A percentile compares a stretch with the other conserved stretches of the same genome.
Conservation (phyloP, 177 flowering plant genomes). For the Vitis hybrid region DNA sequence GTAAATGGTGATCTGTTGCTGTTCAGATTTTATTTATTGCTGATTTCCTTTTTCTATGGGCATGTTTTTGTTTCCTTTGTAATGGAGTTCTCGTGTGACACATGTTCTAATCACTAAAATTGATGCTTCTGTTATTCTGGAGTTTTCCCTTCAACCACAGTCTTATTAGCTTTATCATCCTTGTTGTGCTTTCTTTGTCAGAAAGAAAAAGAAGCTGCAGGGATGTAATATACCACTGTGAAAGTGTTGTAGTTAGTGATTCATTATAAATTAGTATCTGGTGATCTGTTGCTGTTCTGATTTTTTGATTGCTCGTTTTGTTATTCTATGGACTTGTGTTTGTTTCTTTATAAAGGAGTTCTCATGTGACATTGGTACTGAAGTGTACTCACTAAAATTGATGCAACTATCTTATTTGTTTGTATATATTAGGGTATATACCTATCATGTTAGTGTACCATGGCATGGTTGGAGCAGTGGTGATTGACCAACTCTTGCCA, state of each 20-base stretch:
- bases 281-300: too few relatives aligned
- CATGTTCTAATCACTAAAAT: background rate
- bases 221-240: background rate
- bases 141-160: background rate
- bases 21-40: background rate
- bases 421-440: background rate
- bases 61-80: background rate
- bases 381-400: background rate
- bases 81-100: background rate
- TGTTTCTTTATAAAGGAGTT: too few relatives aligned
- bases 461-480: too few relatives aligned
- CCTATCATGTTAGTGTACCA: background rate
- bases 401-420: background rate
- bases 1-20: background rate
- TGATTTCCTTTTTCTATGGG: background rate
- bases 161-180: background rate
- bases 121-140: background rate
- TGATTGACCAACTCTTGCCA: too few relatives aligned
- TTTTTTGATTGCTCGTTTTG: too few relatives aligned
- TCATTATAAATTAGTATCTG: too few relatives aligned
- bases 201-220: background rate
- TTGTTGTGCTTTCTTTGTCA: background rate
- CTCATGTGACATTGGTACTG: too few relatives aligned
- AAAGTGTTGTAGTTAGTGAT: too few relatives aligned
- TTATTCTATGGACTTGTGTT: too few relatives aligned